Evolutionary conservation across 2,329 filamentous ascomycete genomes (phyloP).

Genomic region (Ascochyta viciae-villosae): DNA sequence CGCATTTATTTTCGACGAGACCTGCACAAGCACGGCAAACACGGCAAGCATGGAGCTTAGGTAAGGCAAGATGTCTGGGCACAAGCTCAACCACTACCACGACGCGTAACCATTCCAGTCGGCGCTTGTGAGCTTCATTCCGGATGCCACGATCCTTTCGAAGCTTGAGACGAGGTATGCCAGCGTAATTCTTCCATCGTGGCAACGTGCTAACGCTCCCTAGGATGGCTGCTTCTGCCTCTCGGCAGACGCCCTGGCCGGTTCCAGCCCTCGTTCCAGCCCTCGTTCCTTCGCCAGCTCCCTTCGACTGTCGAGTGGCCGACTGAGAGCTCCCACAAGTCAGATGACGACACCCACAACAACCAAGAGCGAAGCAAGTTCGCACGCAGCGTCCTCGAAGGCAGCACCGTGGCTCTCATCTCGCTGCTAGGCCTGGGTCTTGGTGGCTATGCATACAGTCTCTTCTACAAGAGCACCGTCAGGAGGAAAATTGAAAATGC

Average conservation of each 20-base stretch:
- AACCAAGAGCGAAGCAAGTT: constrained; percentile 40
- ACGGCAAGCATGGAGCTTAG: constrained; percentile 29
- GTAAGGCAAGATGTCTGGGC: constrained; percentile 19
- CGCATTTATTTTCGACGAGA: background rate
- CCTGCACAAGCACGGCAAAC: constrained; percentile 16
- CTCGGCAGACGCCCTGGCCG: constrained; percentile 30
- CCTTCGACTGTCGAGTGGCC: constrained; percentile 3
- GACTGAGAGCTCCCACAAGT: background rate
- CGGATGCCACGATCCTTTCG: constrained; percentile 39
- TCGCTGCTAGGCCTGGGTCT: constrained; percentile 44
- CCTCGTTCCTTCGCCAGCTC: constrained; percentile 20
- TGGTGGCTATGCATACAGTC: constrained; percentile 44
- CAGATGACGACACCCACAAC: background rate
- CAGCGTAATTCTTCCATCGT: background rate
- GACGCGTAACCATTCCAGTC: background rate
- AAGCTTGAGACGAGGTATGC: constrained; percentile 29
- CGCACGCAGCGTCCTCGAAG: constrained; percentile 43
- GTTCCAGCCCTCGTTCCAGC: background rate
- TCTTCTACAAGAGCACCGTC: constrained; percentile 43
- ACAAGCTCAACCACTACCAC: constrained; percentile 11
- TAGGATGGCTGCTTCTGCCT: constrained; percentile 42
- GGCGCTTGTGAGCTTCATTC: background rate
- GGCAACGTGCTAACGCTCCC: background rate
- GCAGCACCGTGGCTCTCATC: constrained; percentile 44
- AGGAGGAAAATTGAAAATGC: constrained; percentile 45